These are phyloP conservation scores for Geranium brycei DNA, from an alignment of 345 rosid genomes.

Conservation along the genomic window DNA sequence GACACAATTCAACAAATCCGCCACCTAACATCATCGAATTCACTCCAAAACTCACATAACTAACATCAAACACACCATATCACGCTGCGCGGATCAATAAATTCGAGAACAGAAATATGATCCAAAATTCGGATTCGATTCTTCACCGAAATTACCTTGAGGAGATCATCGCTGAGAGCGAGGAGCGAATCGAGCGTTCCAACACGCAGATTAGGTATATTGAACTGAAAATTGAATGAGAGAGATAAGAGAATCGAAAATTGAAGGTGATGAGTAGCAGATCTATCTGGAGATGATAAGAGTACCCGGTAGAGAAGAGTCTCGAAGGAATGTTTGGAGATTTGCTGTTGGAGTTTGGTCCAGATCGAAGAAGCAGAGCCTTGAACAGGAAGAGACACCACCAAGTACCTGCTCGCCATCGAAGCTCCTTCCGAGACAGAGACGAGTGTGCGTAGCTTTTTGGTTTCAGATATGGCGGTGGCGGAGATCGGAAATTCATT, in stretches of 20 bases:
- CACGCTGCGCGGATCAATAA: too few relatives aligned
- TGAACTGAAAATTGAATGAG: constrained; percentile 40
- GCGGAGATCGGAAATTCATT: too few relatives aligned
- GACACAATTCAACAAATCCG: not conserved
- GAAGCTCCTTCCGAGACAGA: not conserved
- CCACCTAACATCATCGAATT: too few relatives aligned
- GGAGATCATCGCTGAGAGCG: constrained; percentile 86
- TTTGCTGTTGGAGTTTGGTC: constrained; percentile 74
- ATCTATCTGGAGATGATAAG: constrained; percentile 8
- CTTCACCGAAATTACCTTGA: constrained; percentile 36
- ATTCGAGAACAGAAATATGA: too few relatives aligned
- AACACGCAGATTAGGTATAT: constrained; percentile 94
- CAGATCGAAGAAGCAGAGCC: constrained; percentile 53
- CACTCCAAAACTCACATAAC: too few relatives aligned
- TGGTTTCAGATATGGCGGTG: too few relatives aligned
- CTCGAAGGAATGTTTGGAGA: constrained; percentile 92
- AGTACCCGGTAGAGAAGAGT: constrained; percentile 87
- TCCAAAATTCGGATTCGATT: not conserved
- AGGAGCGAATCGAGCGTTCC: constrained; percentile 98
- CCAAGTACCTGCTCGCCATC: constrained; percentile 91
- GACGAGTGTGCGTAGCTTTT: too few relatives aligned
- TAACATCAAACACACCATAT: too few relatives aligned
- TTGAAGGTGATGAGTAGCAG: constrained; percentile 1
- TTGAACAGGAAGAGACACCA: constrained; percentile 77
- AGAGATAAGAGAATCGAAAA: too few relatives aligned